A percentile compares a stretch with the other conserved stretches of the same genome.
phyloP scores from a whole-genome alignment of 164 flowering plant species.

The Piper betle region DNA sequence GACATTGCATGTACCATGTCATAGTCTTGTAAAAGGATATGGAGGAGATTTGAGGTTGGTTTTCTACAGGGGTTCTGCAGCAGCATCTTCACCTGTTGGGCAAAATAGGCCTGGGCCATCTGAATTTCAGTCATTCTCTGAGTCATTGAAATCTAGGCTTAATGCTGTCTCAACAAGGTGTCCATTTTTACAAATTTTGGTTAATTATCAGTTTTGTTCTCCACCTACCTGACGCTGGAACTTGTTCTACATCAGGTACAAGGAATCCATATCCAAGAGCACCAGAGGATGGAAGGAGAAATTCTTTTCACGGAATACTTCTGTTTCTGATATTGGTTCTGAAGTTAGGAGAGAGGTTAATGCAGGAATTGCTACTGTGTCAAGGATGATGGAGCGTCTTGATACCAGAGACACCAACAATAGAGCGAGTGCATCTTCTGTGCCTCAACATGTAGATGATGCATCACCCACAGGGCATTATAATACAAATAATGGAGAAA shows the following conservation, averaged over 20 bases:
- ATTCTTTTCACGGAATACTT: conserved; percentile 50
- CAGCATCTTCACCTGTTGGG: conserved; percentile 31
- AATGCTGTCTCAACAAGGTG: conserved; percentile 65
- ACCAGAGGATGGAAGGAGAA: conserved; percentile 78
- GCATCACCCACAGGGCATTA: conserved; percentile 16
- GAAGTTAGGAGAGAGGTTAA: conserved; percentile 50
- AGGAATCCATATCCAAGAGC: conserved; percentile 67
- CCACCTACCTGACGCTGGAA: neutral
- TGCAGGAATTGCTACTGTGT: conserved; percentile 55
- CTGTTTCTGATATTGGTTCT: conserved; percentile 40
- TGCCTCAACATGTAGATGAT: conserved; percentile 13
- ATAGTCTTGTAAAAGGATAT: neutral
- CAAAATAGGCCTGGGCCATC: conserved; percentile 81
- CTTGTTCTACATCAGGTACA: conserved; percentile 30
- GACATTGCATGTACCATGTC: neutral
- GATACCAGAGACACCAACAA: conserved; percentile 29
- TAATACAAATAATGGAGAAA: conserved; percentile 21
- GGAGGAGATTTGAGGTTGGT: neutral
- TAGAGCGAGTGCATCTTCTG: conserved; percentile 19
- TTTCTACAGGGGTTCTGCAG: conserved; percentile 25
- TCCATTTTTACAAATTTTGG: neutral
- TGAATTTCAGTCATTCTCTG: conserved; percentile 69
- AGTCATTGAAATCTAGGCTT: conserved; percentile 57
- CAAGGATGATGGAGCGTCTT: conserved; percentile 44
- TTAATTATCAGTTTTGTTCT: neutral